Evolutionary conservation across 257 asterid genomes (phyloP).

Genomic region (Avicennia marina): DNA sequence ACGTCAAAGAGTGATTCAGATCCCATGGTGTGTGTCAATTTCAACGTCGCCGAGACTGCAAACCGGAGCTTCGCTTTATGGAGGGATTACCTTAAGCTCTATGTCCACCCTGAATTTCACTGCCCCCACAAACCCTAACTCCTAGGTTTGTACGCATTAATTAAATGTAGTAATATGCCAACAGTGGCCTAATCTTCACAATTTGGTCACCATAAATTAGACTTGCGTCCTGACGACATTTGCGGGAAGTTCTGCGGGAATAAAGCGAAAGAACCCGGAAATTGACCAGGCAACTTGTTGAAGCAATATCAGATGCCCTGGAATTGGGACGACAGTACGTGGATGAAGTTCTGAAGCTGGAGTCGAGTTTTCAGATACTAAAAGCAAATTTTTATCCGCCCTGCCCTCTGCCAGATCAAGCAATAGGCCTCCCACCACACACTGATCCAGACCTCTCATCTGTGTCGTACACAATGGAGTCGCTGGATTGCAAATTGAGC

Average conservation of each 20-base stretch:
- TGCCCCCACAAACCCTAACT: conserved; percentile 32
- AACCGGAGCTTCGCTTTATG: conserved; percentile 29
- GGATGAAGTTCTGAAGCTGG: conserved; percentile 14
- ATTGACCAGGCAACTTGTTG: conserved; percentile 18
- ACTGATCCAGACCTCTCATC: conserved; percentile 27
- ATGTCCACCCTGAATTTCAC: conserved; percentile 43
- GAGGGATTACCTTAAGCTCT: conserved; percentile 44
- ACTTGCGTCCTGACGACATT: background rate
- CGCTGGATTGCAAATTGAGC: conserved; percentile 22
- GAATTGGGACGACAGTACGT: conserved; percentile 18
- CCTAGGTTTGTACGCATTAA: conserved; percentile 16
- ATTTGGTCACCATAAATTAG: no score
- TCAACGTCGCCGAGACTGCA: conserved; percentile 15
- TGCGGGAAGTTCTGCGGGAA: conserved; percentile 24
- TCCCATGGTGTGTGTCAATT: conserved; percentile 32
- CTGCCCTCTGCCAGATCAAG: conserved; percentile 26
- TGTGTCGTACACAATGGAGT: conserved; percentile 18
- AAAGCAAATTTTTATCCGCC: conserved; percentile 24
- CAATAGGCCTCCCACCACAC: conserved; percentile 32
- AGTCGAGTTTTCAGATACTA: conserved; percentile 17
- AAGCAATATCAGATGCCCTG: conserved; percentile 15
- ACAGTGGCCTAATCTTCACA: no score
- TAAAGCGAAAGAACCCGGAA: conserved; percentile 15
- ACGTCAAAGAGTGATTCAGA: conserved; percentile 23
- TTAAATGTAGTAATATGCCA: no score